A percentile compares a stretch with the other conserved stretches of the same genome.
These are phyloP conservation scores for Fusarium sp. DNA, from an alignment of 2,329 filamentous ascomycete genomes.

Conservation along the genomic window DNA sequence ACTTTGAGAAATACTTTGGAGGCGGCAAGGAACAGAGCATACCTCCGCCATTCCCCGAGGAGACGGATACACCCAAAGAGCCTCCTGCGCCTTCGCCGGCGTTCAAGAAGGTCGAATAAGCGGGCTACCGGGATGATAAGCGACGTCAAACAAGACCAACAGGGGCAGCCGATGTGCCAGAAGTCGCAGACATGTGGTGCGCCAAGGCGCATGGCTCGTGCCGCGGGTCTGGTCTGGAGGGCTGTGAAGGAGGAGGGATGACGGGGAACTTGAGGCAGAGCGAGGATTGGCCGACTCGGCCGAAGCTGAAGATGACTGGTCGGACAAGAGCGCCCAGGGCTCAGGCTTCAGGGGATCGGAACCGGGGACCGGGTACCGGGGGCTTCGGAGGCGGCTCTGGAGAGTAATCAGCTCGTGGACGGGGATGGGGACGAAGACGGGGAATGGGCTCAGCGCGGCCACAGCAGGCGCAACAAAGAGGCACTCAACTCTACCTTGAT, in stretches of 20 bases:
- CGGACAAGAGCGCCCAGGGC: constrained; percentile 10
- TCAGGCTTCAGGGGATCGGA: neutral
- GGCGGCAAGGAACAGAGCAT: constrained; percentile 67
- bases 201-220: constrained; percentile 2
- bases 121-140: constrained; percentile 19
- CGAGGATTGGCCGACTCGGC: constrained; percentile 34
- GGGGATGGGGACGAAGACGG: neutral
- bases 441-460: constrained; percentile 21
- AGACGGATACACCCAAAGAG: constrained; percentile 55
- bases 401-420: constrained; percentile 6
- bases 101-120: constrained; percentile 48
- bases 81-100: constrained; percentile 53
- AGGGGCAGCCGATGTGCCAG: neutral
- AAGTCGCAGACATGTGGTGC: neutral
- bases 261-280: constrained; percentile 34
- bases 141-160: constrained; percentile 5
- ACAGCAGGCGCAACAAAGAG: constrained; percentile 35
- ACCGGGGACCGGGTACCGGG: neutral
- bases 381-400: constrained; percentile 2
- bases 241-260: constrained; percentile 28
- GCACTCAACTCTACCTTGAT: constrained; percentile 47
- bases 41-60: constrained; percentile 66
- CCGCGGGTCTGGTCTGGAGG: neutral
- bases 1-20: constrained; percentile 96
- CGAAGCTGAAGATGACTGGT: constrained; percentile 14